Conservation (phyloP, 2,329 filamentous ascomycete genomes). For the Aspergillus glaucus region DNA sequence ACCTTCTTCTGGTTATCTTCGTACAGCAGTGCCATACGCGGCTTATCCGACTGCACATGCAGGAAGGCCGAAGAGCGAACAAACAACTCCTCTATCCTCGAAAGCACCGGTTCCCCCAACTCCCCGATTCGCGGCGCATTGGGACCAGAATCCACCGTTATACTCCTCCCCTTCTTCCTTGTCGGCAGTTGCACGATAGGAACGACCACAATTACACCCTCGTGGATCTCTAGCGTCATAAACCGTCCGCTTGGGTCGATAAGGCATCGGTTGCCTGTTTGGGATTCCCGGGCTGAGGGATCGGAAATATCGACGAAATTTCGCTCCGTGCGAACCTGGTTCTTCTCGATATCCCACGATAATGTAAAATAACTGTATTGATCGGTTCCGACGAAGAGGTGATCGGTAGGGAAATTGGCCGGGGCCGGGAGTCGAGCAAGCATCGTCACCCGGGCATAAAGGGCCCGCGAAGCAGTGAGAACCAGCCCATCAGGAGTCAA, state of each 20-base stretch:
- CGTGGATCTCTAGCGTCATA: slow-evolving; percentile 62
- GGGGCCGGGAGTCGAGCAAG: slow-evolving; percentile 55
- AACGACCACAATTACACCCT: slow-evolving; percentile 60
- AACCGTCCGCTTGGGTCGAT: slow-evolving; percentile 72
- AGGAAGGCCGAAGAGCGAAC: slow-evolving; percentile 62
- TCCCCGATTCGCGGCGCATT: slow-evolving; percentile 43
- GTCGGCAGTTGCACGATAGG: slow-evolving; percentile 53
- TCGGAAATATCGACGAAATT: slow-evolving; percentile 56
- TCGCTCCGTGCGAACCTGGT: slow-evolving; percentile 51
- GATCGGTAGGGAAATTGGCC: slow-evolving; percentile 65
- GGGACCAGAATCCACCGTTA: slow-evolving; percentile 17
- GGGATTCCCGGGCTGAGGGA: slow-evolving; percentile 62
- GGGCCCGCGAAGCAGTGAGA: slow-evolving; percentile 61
- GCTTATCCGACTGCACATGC: slow-evolving; percentile 48
- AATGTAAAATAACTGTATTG: slow-evolving; percentile 86
- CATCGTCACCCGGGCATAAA: slow-evolving; percentile 84
- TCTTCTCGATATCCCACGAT: slow-evolving; percentile 63
- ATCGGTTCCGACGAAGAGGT: slow-evolving; percentile 89
- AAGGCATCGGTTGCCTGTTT: slow-evolving; percentile 74
- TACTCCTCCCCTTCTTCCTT: slow-evolving; percentile 34
- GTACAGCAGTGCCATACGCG: slow-evolving; percentile 59
- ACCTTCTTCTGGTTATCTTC: slow-evolving; percentile 56
- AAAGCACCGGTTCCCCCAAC: slow-evolving; percentile 55
- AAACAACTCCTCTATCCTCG: slow-evolving; percentile 60
- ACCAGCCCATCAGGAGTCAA: slow-evolving; percentile 55